Evolutionary conservation across 1,284 basidiomycete species (phyloP).

Genomic region (Tylopilus sp.): DNA sequence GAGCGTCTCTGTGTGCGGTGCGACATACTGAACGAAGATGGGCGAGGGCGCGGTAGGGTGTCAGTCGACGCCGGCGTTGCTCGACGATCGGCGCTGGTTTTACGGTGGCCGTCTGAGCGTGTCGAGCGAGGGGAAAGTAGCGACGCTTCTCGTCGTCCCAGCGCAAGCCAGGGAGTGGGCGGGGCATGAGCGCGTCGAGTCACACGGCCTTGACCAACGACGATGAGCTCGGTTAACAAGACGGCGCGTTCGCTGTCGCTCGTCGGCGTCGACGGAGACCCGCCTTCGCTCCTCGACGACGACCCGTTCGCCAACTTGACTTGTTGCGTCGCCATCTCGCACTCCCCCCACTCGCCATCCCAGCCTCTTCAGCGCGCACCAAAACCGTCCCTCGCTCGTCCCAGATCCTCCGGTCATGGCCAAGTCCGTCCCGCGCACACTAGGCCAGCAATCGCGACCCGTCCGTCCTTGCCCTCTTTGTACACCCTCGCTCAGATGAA

Average conservation of each 20-base stretch:
- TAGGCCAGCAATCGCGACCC: slow-evolving; percentile 53
- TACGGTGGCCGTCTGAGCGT: not conserved
- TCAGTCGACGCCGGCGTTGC: not conserved
- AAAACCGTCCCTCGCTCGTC: slow-evolving; percentile 21
- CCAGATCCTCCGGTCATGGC: slow-evolving; percentile 37
- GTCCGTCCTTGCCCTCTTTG: slow-evolving; percentile 66
- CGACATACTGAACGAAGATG: slow-evolving; percentile 16
- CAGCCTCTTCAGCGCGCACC: no score
- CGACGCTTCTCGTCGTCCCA: slow-evolving; percentile 47
- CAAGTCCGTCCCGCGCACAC: slow-evolving; percentile 52
- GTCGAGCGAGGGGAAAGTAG: slow-evolving; percentile 43
- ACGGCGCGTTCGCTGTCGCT: no score
- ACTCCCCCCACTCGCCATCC: slow-evolving; percentile 20
- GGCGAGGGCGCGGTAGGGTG: slow-evolving; percentile 8
- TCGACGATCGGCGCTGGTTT: not conserved
- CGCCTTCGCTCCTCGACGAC: slow-evolving; percentile 46
- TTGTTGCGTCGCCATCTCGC: slow-evolving; percentile 22
- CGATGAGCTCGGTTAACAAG: not conserved
- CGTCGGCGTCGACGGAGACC: no score
- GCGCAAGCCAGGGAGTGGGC: slow-evolving; percentile 50
- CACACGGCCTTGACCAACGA: not conserved
- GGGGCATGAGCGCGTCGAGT: slow-evolving; percentile 36
- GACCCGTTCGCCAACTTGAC: slow-evolving; percentile 65
- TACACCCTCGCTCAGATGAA: slow-evolving; percentile 55
- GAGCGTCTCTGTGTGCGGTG: slow-evolving; percentile 21